Percentiles rank a stretch among this genome's conserved stretches.
These are phyloP conservation scores for Hemisphaericaspora lyxosophila DNA, from an alignment of 1,139 yeast genomes.

Conservation along the genomic window DNA sequence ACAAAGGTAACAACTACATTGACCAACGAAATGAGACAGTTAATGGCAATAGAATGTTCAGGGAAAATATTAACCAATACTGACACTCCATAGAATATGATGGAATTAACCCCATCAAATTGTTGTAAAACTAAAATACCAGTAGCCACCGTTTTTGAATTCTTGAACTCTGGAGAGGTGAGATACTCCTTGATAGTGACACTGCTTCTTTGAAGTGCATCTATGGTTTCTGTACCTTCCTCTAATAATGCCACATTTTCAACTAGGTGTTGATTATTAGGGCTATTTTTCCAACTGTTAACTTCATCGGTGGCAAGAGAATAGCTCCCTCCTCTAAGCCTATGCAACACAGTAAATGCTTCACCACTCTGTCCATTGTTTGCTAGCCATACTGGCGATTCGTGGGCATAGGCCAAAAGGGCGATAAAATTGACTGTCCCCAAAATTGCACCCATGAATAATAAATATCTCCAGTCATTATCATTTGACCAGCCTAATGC, in stretches of 20 bases:
- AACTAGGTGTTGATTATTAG: constrained; percentile 8
- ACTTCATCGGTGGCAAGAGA: constrained; percentile 38
- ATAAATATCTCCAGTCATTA: constrained; percentile 68
- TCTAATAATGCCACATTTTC: constrained; percentile 14
- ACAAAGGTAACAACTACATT: constrained; percentile 71
- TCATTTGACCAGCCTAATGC: constrained; percentile 70
- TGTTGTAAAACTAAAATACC: constrained; percentile 86
- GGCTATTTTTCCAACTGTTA: constrained; percentile 30
- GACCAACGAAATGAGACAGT: constrained; percentile 69
- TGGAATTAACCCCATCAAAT: constrained; percentile 87
- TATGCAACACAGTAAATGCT: constrained; percentile 38
- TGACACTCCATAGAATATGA: constrained; percentile 88
- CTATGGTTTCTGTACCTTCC: constrained; percentile 16
- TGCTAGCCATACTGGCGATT: constrained; percentile 83
- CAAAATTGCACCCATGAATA: constrained; percentile 57
- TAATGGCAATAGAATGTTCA: constrained; percentile 62
- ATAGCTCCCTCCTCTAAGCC: constrained; percentile 44
- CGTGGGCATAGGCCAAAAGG: constrained; percentile 51
- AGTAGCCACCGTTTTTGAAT: constrained; percentile 65
- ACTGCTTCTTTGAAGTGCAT: constrained; percentile 11
- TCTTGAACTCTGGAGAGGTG: constrained; percentile 48
- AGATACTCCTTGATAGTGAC: constrained; percentile 46
- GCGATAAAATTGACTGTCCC: constrained; percentile 50
- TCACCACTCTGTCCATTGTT: constrained; percentile 31
- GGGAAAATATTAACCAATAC: constrained; percentile 73